phyloP scores from a whole-genome alignment of 2,329 filamentous ascomycete genomes.

The Penicillium sp. region DNA sequence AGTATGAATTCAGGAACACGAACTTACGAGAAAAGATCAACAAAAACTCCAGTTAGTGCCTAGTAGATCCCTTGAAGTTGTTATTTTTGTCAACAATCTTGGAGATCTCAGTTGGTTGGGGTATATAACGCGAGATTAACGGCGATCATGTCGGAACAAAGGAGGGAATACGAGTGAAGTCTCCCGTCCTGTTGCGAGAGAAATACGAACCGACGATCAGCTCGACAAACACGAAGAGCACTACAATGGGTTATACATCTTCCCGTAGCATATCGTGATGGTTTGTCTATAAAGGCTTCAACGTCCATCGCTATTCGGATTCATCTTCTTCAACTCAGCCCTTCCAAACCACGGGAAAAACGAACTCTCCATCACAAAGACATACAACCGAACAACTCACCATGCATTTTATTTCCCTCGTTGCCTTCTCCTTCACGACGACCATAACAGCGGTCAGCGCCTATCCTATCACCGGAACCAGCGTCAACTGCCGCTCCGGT shows the following conservation, averaged over 20 bases:
- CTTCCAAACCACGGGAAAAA: neutral
- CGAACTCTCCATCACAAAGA: neutral
- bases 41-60: neutral
- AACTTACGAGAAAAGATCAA: neutral
- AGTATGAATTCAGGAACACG: constrained; percentile 4
- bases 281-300: neutral
- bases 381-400: neutral
- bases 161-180: neutral
- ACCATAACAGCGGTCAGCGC: constrained; percentile 13
- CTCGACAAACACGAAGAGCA: neutral
- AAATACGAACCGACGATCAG: neutral
- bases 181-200: neutral
- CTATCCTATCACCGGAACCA: constrained; percentile 20
- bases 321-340: neutral
- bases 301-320: neutral
- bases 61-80: neutral
- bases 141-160: too few species aligned
- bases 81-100: neutral
- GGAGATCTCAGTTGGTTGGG: neutral
- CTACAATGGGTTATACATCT: neutral
- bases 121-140: neutral
- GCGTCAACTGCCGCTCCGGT: constrained; percentile 24
- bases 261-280: too few species aligned
- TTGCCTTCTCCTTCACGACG: constrained; percentile 7
- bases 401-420: constrained; percentile 7